These are phyloP conservation scores for Botrytis elliptica DNA, from an alignment of 2,329 filamentous ascomycete species.

Conservation along the genomic window DNA sequence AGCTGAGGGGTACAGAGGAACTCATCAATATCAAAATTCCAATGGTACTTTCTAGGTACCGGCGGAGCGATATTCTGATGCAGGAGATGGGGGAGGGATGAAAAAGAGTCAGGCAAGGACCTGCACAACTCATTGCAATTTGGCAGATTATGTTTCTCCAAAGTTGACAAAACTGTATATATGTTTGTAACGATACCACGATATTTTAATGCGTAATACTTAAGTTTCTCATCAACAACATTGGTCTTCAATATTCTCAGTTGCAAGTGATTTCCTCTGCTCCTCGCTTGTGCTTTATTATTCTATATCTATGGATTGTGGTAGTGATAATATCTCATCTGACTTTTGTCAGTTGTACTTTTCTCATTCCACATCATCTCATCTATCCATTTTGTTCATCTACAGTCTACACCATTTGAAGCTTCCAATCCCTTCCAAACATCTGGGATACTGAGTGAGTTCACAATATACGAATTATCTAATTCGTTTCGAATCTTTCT, in stretches of 20 bases:
- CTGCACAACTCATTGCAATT: neutral
- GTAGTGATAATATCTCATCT: neutral
- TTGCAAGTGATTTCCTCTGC: neutral
- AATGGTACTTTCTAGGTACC: neutral
- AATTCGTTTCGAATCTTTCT: neutral
- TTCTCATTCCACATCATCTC: neutral
- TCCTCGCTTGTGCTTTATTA: neutral
- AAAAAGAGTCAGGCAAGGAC: neutral
- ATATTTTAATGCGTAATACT: constrained; percentile 14
- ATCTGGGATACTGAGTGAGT: neutral
- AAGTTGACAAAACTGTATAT: neutral
- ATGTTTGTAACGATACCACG: constrained; percentile 1
- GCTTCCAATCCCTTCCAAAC: neutral
- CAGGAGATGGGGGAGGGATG: neutral
- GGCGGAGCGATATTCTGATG: neutral
- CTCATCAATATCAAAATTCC: neutral
- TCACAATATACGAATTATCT: neutral
- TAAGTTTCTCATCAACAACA: neutral
- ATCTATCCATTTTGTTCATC: neutral
- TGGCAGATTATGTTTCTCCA: neutral
- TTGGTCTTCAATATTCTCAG: neutral
- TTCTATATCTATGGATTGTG: neutral
- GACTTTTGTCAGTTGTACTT: neutral
- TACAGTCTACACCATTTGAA: neutral
- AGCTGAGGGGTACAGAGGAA: neutral